Percentiles rank a stretch among this genome's conserved stretches.
phyloP scores from a whole-genome alignment of 2,329 filamentous ascomycete genomes.

The Aspergillus unguis region DNA sequence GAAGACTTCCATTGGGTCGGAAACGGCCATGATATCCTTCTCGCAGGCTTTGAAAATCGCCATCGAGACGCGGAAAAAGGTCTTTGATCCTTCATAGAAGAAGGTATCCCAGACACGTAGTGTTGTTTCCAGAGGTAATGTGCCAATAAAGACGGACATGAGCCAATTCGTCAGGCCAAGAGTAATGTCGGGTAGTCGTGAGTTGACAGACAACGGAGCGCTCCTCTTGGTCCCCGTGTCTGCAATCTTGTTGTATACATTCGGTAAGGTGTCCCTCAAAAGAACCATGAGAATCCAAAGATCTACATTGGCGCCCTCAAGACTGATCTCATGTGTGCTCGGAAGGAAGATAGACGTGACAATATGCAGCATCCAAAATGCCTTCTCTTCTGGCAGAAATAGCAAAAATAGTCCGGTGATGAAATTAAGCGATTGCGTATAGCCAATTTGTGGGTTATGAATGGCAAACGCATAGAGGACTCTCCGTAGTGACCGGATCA shows the following conservation, averaged over 20 bases:
- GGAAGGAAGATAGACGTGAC: conserved; percentile 86
- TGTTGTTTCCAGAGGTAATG: conserved; percentile 84
- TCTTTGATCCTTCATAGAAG: conserved; percentile 93
- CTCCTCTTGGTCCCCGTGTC: conserved; percentile 55
- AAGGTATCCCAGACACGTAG: conserved; percentile 93
- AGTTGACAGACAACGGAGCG: conserved; percentile 42
- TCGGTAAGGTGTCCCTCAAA: conserved; percentile 76
- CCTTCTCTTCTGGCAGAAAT: conserved; percentile 87
- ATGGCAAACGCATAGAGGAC: conserved; percentile 87
- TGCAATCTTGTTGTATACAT: conserved; percentile 83
- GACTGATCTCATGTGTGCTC: conserved; percentile 83
- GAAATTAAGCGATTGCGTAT: conserved; percentile 95
- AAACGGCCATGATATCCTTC: conserved; percentile 70
- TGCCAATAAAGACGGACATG: conserved; percentile 95
- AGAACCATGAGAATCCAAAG: conserved; percentile 88
- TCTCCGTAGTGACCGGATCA: conserved; percentile 76
- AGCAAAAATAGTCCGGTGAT: conserved; percentile 83
- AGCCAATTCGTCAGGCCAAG: conserved; percentile 95
- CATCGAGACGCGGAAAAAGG: conserved; percentile 85
- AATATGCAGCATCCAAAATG: conserved; percentile 89
- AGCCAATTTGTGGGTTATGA: conserved; percentile 87
- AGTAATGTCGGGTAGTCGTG: conserved; percentile 78
- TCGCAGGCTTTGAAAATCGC: conserved; percentile 90
- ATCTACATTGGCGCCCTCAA: conserved; percentile 91
- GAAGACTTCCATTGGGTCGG: conserved; percentile 92